Conservation (phyloP, 192 early-diverging fungal genomes). For the Mortierella alpina region DNA sequence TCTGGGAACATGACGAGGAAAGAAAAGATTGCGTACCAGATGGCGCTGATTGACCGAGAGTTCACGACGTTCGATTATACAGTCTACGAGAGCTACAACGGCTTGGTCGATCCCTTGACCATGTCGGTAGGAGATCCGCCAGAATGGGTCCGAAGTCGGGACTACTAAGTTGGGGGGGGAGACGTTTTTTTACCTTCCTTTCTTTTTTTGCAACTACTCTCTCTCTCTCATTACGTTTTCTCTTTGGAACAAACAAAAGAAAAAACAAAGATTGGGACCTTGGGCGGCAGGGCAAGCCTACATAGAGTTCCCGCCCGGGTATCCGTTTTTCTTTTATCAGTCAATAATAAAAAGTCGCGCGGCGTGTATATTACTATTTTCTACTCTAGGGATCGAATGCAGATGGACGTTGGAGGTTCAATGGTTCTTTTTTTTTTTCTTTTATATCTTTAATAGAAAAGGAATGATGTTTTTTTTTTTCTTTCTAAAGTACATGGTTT, state of each 20-base stretch:
- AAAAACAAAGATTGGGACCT: neutral
- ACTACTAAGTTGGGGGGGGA: constrained; percentile 5
- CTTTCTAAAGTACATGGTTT: neutral
- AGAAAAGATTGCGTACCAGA: constrained; percentile 67
- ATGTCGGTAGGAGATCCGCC: constrained; percentile 74
- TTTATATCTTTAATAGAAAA: neutral
- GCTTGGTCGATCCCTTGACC: constrained; percentile 68
- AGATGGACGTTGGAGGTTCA: too few relatives aligned
- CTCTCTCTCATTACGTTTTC: too few relatives aligned
- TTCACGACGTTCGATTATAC: constrained; percentile 87
- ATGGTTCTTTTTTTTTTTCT: neutral
- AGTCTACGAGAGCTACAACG: constrained; percentile 80
- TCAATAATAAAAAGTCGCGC: too few relatives aligned
- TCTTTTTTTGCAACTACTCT: too few relatives aligned
- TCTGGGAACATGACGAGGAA: constrained; percentile 51
- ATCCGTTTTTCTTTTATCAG: too few relatives aligned
- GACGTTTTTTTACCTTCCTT: too few relatives aligned
- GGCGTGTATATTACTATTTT: too few relatives aligned
- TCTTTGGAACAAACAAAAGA: neutral
- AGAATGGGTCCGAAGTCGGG: constrained; percentile 66
- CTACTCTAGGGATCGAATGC: too few relatives aligned
- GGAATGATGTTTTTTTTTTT: too few relatives aligned
- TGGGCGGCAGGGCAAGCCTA: neutral
- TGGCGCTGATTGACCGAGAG: constrained; percentile 74
- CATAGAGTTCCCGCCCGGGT: neutral